Conservation (phyloP, 257 asterid genomes). For the Oldenlandia corymbosa region DNA sequence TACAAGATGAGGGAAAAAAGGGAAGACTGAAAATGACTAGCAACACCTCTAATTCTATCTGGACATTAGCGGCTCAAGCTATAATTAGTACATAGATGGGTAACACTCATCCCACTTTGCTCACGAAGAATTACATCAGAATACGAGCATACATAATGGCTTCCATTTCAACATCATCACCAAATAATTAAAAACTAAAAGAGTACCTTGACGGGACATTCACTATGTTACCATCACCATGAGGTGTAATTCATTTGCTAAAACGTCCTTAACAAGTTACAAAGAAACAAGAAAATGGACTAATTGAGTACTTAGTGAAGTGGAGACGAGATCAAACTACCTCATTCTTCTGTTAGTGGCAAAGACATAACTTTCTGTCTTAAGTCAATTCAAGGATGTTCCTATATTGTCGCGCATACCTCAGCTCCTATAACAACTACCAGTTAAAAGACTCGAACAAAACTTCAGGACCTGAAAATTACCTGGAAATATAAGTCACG, state of each 20-base stretch:
- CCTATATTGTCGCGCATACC: too few relatives aligned
- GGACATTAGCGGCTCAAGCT: too few relatives aligned
- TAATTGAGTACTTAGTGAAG: background rate
- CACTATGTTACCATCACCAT: background rate
- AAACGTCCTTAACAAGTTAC: too few relatives aligned
- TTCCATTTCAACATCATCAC: background rate
- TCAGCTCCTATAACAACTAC: too few relatives aligned
- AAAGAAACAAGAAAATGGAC: too few relatives aligned
- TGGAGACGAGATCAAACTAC: background rate
- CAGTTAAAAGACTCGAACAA: too few relatives aligned
- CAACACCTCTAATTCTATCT: too few relatives aligned
- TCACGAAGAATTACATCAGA: background rate
- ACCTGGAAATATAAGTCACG: slow-evolving; percentile 93
- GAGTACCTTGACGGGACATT: background rate
- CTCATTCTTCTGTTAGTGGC: background rate
- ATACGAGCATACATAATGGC: background rate
- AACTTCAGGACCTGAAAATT: background rate
- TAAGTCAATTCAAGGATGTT: background rate
- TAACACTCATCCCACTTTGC: too few relatives aligned
- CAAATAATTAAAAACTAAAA: background rate
- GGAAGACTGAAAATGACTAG: background rate
- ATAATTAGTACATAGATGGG: too few relatives aligned
- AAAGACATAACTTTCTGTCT: background rate
- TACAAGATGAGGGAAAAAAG: background rate
- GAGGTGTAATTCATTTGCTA: background rate